phyloP scores from a whole-genome alignment of 2,329 filamentous ascomycete species.

The Fusarium musae region DNA sequence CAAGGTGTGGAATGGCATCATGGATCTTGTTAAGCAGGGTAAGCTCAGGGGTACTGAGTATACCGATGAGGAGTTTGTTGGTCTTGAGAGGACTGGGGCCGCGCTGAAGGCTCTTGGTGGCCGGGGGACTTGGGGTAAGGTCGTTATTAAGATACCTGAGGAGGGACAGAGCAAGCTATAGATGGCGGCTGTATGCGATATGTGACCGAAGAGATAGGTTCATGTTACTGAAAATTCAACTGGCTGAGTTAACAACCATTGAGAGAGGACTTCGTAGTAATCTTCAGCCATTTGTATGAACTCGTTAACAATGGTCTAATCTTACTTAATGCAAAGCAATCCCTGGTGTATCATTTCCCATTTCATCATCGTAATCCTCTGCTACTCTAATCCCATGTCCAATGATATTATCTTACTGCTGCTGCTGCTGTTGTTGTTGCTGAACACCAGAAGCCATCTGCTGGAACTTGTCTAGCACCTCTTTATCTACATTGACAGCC shows the following conservation, averaged over 20 bases:
- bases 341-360: constrained; percentile 18
- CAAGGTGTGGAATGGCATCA: constrained; percentile 84
- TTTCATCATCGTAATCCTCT: constrained; percentile 10
- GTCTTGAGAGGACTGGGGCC: constrained; percentile 80
- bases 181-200: background rate
- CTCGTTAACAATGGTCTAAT: constrained; percentile 20
- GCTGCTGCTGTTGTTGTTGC: constrained; percentile 6
- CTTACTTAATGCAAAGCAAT: constrained; percentile 32
- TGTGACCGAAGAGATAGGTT: background rate
- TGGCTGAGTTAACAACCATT: background rate
- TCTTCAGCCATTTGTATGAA: background rate
- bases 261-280: background rate
- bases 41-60: constrained; percentile 88
- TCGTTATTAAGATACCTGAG: constrained; percentile 86
- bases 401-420: background rate
- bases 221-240: background rate
- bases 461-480: constrained; percentile 74
- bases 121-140: constrained; percentile 94
- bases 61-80: constrained; percentile 82
- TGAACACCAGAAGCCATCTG: constrained; percentile 43
- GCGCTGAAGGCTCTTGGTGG: constrained; percentile 82
- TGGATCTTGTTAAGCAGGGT: constrained; percentile 78
- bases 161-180: constrained; percentile 68
- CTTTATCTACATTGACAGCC: constrained; percentile 78
- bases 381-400: background rate